A percentile compares a stretch with the other conserved stretches of the same genome.
These are phyloP conservation scores for Dichotomopilus funicola DNA, from an alignment of 2,329 filamentous ascomycete species.

Conservation along the genomic window DNA sequence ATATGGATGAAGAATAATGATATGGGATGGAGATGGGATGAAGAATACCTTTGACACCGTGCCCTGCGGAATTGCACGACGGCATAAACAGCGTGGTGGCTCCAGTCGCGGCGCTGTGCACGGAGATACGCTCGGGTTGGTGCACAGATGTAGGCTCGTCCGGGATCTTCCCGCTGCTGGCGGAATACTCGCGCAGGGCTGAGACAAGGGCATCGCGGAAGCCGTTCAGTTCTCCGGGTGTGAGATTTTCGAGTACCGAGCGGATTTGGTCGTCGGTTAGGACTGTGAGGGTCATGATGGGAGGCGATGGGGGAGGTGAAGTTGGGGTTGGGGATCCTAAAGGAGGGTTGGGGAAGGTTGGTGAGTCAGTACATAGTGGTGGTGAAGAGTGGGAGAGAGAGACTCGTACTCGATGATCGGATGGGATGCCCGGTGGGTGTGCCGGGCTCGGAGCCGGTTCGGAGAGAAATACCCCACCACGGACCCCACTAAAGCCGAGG, in stretches of 20 bases:
- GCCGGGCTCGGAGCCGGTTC: conserved; percentile 6
- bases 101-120: conserved; percentile 42
- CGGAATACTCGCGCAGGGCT: conserved; percentile 57
- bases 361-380: too few species aligned
- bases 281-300: conserved; percentile 50
- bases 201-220: conserved; percentile 44
- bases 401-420: background rate
- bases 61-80: conserved; percentile 54
- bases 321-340: background rate
- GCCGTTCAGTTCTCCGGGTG: conserved; percentile 43
- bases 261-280: conserved; percentile 53
- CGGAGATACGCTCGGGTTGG: conserved; percentile 48
- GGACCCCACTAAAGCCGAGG: too few species aligned
- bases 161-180: conserved; percentile 27
- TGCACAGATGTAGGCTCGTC: conserved; percentile 36
- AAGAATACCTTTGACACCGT: conserved; percentile 58
- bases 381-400: background rate
- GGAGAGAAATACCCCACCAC: background rate
- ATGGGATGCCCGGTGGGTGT: background rate
- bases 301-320: background rate
- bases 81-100: conserved; percentile 69
- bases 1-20: background rate
- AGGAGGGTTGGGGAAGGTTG: too few species aligned
- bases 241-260: conserved; percentile 47
- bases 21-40: background rate